Evolutionary conservation across 495 filamentous ascomycete species (phyloP), one percentile per base, ranked within the genome.

Genomic region (Aspergillus panamensis): DNA sequence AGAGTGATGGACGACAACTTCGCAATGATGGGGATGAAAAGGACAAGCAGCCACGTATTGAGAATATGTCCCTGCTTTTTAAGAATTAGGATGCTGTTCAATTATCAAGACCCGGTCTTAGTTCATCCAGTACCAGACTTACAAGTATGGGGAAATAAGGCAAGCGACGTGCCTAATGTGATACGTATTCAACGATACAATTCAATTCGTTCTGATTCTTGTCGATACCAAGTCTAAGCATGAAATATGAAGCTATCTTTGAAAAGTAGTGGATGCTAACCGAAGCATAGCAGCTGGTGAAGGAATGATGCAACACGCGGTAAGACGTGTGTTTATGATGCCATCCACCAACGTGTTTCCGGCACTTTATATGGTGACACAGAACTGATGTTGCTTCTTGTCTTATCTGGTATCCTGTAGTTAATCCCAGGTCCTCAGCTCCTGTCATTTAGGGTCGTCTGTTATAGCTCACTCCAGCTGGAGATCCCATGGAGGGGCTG

Each of bases 401-500:
- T n/a, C 14, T 39, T 39, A 13, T 39, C 35, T n/a, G 25, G 25
- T 25, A 25, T n/a, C 35, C 35, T 39, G 35, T 12, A n/a, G 14
- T 39, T 3, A 39, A 39, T 13, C 35, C 8, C 6, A n/a, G 8
- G 35, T 8, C 35, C 35, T 39, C 14, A 39, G 35, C 35, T 39
- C 5, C 6, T 39, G 35, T n/a, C 35, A 39, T 39, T 7, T 31
- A 8, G 47, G 47, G 8, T 19, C 7, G 13, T 31, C 20, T 10
- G 20, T 8, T 20, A 31, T n/a, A n/a, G n/a, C n/a, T 21, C n/a
- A 19, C 17, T 19, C 19, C 19, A 21, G 37, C 12, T 13, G 30
- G 32, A n/a, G 8, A 10, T 19, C 1, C 35, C 50, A 52, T 55
- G 57, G 57, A 54, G 57, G 57, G 57, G 57, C 42, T 53, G 49